Base-by-base conservation (phyloP, 352 stramenopile species). In the Globisporangium heterothallicum region DNA sequence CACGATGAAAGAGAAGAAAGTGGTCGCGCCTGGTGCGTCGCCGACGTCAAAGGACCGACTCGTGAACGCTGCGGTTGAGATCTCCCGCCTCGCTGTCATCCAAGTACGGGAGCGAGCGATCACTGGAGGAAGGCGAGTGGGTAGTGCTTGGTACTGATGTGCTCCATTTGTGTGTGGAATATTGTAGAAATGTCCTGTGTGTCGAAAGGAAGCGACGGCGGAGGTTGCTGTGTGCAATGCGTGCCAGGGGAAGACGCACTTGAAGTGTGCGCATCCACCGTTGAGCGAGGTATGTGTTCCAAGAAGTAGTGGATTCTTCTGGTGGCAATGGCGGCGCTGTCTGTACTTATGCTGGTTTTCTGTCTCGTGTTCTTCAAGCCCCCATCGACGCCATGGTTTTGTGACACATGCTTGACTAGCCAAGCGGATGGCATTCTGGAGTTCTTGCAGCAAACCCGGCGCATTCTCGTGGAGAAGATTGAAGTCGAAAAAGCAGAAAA, bases 381-480 rank as follows among this genome's bases (percentile, higher is more conserved):
- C 0, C 64, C 70, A 0, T 38, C 48, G 0, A 29, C 52, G 2
- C 59, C 67, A 21, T 83, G 72, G 72, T 83, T 83, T 43, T 83
- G 72, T n/a, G 72, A 83, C 21, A 74, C 70, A 18, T 83, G 72
- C 54, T 46, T 83, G 27, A 68, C 56, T 10, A 73, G 49, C 9
- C 77, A 88, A 58, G 74, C 74, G 14, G 63, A 77, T 41, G 58
- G 70, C 2, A 83, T 88, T 30, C 63, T 86, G 10, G 71, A 84
- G 25, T 88, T 88, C 45, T 54, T 88, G 13, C 72, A 83, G 42
- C 77, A 88, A 32, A 80, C 72, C 12, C 66, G 71, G 9, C 74
- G 77, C 7, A 76, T 88, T 7, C 53, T 84, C 0, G 56, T 71
- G 25, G 62, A 80, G 34, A 65, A 55, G 12, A 74, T 80, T 22